Evolutionary conservation across 2,329 filamentous ascomycete species (phyloP).

Genomic region (Ampelomyces quisqualis): DNA sequence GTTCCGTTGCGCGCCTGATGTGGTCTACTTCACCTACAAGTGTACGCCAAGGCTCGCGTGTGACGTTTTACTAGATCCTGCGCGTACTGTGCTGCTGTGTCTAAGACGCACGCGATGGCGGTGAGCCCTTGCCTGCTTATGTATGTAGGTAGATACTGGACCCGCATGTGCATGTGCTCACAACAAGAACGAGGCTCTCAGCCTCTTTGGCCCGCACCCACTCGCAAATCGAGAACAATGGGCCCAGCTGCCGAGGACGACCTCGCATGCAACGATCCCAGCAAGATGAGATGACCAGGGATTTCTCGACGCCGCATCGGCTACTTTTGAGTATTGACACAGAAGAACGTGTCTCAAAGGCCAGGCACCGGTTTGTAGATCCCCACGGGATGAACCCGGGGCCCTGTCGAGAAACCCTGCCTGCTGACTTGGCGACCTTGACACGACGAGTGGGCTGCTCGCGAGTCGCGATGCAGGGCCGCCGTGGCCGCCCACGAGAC

Average conservation of each 20-base stretch:
- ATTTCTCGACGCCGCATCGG: constrained; percentile 12
- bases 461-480: constrained; percentile 12
- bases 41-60: constrained; percentile 20
- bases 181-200: constrained; percentile 26
- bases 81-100: constrained; percentile 13
- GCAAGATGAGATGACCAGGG: constrained; percentile 12
- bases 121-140: too few species aligned
- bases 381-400: constrained; percentile 38
- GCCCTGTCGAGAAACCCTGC: constrained; percentile 16
- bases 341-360: constrained; percentile 39
- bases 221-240: constrained; percentile 41
- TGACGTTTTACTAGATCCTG: constrained; percentile 15
- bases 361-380: constrained; percentile 44
- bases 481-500: constrained; percentile 7
- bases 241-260: constrained; percentile 19
- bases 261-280: constrained; percentile 20
- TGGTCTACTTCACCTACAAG: constrained; percentile 10
- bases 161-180: constrained; percentile 9
- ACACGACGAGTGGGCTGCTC: constrained; percentile 1
- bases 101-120: constrained; percentile 9
- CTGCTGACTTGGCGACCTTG: constrained; percentile 11
- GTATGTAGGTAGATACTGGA: too few species aligned
- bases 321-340: constrained; percentile 42
- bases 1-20: constrained; percentile 26
- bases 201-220: constrained; percentile 38